Evolutionary conservation across 495 filamentous ascomycete species (phyloP).

Genomic region (Penicillium crystallinum): DNA sequence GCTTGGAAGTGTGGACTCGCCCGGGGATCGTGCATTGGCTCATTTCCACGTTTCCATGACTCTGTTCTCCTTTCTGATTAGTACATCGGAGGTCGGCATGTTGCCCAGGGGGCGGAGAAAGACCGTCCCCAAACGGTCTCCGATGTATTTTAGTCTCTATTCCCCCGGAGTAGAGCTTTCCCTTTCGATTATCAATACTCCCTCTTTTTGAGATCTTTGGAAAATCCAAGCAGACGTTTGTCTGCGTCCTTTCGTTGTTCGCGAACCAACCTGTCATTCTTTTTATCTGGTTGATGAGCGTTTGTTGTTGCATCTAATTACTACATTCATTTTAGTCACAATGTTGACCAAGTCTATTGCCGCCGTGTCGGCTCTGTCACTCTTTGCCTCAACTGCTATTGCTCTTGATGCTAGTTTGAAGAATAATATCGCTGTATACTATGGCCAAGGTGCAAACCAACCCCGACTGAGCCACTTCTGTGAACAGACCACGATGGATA

Average conservation of each 20-base stretch:
- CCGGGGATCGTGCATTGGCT: background rate
- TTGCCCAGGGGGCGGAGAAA: slow-evolving; percentile 1
- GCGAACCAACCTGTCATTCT: slow-evolving; percentile 11
- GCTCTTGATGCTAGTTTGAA: slow-evolving; percentile 46
- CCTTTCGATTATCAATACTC: slow-evolving; percentile 12
- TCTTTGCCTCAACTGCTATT: slow-evolving; percentile 27
- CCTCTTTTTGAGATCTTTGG: slow-evolving; percentile 19
- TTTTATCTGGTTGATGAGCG: slow-evolving; percentile 14
- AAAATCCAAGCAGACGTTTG: slow-evolving; percentile 36
- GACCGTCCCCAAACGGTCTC: background rate
- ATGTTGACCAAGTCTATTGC: slow-evolving; percentile 31
- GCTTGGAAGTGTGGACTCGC: background rate
- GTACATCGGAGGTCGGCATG: slow-evolving; percentile 7
- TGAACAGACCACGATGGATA: slow-evolving; percentile 53
- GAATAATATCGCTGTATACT: slow-evolving; percentile 63
- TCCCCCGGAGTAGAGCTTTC: background rate
- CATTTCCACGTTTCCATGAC: slow-evolving; percentile 4
- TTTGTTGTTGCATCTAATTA: slow-evolving; percentile 10
- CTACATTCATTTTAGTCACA: slow-evolving; percentile 22
- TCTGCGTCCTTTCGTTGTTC: slow-evolving; percentile 49
- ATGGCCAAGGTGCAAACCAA: slow-evolving; percentile 48
- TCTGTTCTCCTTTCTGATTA: slow-evolving; percentile 5
- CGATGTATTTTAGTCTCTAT: background rate
- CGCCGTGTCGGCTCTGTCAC: slow-evolving; percentile 26
- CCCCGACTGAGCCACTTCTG: slow-evolving; percentile 52